Percentiles rank a stretch among this genome's conserved stretches.
Evolutionary conservation across 768 basidiomycete species (phyloP).

Genomic region (Candolleomyces eurysporus): DNA sequence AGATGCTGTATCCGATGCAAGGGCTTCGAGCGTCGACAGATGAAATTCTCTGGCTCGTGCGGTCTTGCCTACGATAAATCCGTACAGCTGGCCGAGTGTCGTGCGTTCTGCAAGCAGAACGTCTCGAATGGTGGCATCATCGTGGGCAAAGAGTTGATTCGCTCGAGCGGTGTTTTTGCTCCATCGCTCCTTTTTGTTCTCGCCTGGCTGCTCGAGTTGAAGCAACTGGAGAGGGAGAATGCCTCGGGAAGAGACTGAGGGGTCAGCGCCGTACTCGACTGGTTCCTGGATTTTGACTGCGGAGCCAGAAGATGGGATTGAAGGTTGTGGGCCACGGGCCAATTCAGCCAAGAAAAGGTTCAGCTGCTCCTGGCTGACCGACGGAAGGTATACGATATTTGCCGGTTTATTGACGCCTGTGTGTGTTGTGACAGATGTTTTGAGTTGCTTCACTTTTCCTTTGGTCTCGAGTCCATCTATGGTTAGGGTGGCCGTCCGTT

Average conservation of each 20-base stretch:
- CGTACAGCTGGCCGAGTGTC: slow-evolving; percentile 71
- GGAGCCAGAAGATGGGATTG: slow-evolving; percentile 26
- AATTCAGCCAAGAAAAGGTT: slow-evolving; percentile 58
- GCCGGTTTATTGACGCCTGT: slow-evolving; percentile 60
- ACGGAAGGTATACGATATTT: slow-evolving; percentile 65
- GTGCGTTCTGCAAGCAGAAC: slow-evolving; percentile 68
- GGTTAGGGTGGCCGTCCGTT: slow-evolving; percentile 62
- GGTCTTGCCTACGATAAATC: slow-evolving; percentile 67
- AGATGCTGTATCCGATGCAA: slow-evolving; percentile 40
- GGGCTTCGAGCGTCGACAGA: slow-evolving; percentile 45
- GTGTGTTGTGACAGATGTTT: slow-evolving; percentile 56
- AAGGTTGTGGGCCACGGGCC: slow-evolving; percentile 36
- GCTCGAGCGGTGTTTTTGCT: slow-evolving; percentile 43
- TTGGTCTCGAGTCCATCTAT: slow-evolving; percentile 61
- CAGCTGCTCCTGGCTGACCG: slow-evolving; percentile 50
- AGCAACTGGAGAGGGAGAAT: slow-evolving; percentile 44
- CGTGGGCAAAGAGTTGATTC: slow-evolving; percentile 51
- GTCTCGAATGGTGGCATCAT: slow-evolving; percentile 55
- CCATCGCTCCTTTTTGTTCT: slow-evolving; percentile 42
- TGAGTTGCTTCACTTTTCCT: slow-evolving; percentile 68
- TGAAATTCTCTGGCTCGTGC: slow-evolving; percentile 66
- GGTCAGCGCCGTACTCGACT: slow-evolving; percentile 52
- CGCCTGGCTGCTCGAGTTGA: slow-evolving; percentile 43
- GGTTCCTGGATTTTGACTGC: slow-evolving; percentile 53
- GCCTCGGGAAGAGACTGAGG: slow-evolving; percentile 25